Evolutionary conservation across 164 flowering plant genomes (phyloP), one percentile per base, ranked within the genome.

Genomic region (Nymphaea colorata): DNA sequence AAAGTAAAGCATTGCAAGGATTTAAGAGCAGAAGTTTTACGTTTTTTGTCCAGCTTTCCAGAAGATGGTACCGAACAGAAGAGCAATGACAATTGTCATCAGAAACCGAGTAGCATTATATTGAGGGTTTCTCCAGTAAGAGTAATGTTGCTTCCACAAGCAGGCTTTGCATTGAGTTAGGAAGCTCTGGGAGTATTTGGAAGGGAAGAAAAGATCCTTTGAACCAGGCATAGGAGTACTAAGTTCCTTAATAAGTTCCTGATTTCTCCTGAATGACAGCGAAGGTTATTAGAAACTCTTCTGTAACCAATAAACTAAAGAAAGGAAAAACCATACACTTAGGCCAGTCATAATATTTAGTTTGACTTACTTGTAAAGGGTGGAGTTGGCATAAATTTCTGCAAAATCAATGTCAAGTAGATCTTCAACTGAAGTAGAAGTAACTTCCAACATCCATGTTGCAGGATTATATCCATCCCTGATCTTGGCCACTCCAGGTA

Each of bases 91-190:
- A 0, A 78, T 61, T 8, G 90, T 80, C 80, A 83, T 70, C 66
- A 81, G 71, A 62, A 81, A 77, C 15, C 88, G 67, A 61, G 79
- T 73, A 16, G 79, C 82, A 71, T 84, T 86, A 64, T 81, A 84
- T 70, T 71, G 71, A 7, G 88, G 74, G 71, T 81, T 75, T 66
- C 88, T 79, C 90, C 90, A 84, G 51, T 84, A 86, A 14, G 90
- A 82, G 77, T 76, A 78, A 70, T 78, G 72, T 64, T 86, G 88
- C 66, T 86, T 86, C 90, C 90, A 86, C 59, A 86, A 82, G 55
- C 88, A 83, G 36, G 85, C 83, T 70, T 66, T 74, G 73, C 79
- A 86, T 65, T 88, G 91, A 43, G 79, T 78, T 10, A 71, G 4
- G 63, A 81, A 82, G 41, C 75, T 64, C 67, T 86, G 89, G 2